phyloP scores from a whole-genome alignment of 495 filamentous ascomycete species.

The Neurospora africana region DNA sequence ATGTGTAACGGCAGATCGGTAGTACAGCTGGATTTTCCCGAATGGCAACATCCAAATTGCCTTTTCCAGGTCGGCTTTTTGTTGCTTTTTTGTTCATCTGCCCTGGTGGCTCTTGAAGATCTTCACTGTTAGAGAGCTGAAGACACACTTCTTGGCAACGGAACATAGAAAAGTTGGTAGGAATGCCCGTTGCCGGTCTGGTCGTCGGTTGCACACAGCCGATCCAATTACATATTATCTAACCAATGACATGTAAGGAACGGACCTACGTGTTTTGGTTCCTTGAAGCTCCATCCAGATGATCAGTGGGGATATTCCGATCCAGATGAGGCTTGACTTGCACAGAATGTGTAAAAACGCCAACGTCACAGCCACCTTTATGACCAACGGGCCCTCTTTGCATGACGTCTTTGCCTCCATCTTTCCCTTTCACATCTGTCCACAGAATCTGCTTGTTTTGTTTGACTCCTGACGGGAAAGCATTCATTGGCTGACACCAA shows the following conservation, averaged over 20 bases:
- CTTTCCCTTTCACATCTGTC: not conserved
- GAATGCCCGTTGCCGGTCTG: not conserved
- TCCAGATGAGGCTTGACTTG: not conserved
- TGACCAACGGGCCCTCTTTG: not conserved
- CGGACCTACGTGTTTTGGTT: not conserved
- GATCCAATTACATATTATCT: not conserved
- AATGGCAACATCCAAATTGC: not conserved
- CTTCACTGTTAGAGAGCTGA: not conserved
- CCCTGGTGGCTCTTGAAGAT: not conserved
- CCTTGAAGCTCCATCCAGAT: not conserved
- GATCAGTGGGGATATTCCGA: not conserved
- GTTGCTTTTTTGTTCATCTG: not conserved
- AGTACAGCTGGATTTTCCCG: not conserved
- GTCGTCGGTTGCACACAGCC: not conserved
- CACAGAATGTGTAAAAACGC: not conserved
- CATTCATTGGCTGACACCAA: not conserved
- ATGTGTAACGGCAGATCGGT: not conserved
- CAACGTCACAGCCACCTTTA: not conserved
- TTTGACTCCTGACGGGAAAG: not conserved
- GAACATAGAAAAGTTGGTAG: not conserved
- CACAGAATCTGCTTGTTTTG: not conserved
- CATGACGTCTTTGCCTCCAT: not conserved
- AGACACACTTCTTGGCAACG: not conserved
- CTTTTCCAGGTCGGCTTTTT: not conserved
- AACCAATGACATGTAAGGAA: not conserved